Percentiles rank a stretch among this genome's conserved stretches.
phyloP scores from a whole-genome alignment of 2,329 filamentous ascomycete genomes.

The Torrubiella hemipterigena region DNA sequence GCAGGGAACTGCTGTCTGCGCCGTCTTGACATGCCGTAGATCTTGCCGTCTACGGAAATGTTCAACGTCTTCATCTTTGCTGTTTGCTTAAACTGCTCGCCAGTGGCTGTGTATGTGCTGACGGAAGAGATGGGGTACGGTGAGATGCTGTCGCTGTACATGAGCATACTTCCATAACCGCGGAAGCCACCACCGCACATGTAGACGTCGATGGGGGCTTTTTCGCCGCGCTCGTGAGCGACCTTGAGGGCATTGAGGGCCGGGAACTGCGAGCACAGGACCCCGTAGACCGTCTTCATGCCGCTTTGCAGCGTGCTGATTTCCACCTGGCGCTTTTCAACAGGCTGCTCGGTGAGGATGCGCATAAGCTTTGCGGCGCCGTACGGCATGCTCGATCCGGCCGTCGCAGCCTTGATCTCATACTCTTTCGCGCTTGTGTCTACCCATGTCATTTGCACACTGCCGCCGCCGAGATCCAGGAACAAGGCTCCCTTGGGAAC shows the following conservation, averaged over 20 bases:
- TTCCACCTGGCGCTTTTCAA: constrained; percentile 30
- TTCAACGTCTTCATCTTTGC: constrained; percentile 39
- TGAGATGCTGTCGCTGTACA: constrained; percentile 59
- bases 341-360: constrained; percentile 29
- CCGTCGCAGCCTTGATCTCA: constrained; percentile 38
- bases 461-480: constrained; percentile 73
- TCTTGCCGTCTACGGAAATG: constrained; percentile 36
- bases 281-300: constrained; percentile 48
- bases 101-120: constrained; percentile 61
- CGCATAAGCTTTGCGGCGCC: constrained; percentile 46
- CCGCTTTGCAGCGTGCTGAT: constrained; percentile 41
- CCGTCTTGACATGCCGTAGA: constrained; percentile 70
- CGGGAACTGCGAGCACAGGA: constrained; percentile 36
- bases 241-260: constrained; percentile 28
- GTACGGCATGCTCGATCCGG: constrained; percentile 47
- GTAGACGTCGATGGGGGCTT: constrained; percentile 54
- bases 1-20: constrained; percentile 74
- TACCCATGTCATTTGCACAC: constrained; percentile 53
- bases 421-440: constrained; percentile 35
- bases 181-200: constrained; percentile 84
- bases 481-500: constrained; percentile 58
- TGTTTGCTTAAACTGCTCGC: constrained; percentile 45
- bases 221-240: constrained; percentile 19
- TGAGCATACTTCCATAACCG: constrained; percentile 81
- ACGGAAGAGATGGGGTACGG: constrained; percentile 79